Base-by-base conservation (phyloP, 768 basidiomycete genomes). In the Podaxis pistillaris region DNA sequence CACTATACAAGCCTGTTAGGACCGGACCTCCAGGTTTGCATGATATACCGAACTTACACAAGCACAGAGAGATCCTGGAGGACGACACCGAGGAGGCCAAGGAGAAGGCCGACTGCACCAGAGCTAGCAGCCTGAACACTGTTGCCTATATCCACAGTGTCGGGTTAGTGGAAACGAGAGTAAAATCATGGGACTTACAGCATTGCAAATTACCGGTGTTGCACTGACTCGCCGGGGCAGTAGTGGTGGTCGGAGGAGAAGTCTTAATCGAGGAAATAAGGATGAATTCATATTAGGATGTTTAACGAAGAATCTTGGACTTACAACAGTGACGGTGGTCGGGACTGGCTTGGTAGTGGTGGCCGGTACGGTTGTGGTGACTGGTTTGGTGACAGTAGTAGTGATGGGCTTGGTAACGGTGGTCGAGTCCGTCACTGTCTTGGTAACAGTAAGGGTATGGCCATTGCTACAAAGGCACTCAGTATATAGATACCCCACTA, bases 1-100 rank as follows among this genome's bases (percentile, higher is more conserved):
- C 79, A 8, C 73, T 70, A 50, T 51, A 26, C 37, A 4, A 37
- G 40, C 22, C 38, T 30, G 62, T 59, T 60, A 65, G 61, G 64
- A 64, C 24, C 53, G 24, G 46, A 47, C 30, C n/a, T 37, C 28
- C 37, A 59, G 12, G 37, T 15, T 24, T 49, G 5, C 17, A 58
- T 30, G 30, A 33, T 8, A 30, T 50, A 11, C 47, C 38, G 44
- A 41, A 68, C 66, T 24, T 69, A 69, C 71, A 73, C 68, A 66
- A 72, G 70, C 37, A 64, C 71, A 44, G 67, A 71, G 58, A 74
- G 19, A 40, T 63, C 59, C 1, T 47, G 12, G 37, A 75, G 63
- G 57, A 70, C 69, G 55, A 77, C 65, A 41, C 72, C 73, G 50
- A 77, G 71, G 56, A 76, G 72, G 41, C 71, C 73, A 15, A 74